Evolutionary conservation across 192 early-diverging fungal genomes (phyloP), one percentile per base, ranked within the genome.

Genomic region (Piromyces finnis): DNA sequence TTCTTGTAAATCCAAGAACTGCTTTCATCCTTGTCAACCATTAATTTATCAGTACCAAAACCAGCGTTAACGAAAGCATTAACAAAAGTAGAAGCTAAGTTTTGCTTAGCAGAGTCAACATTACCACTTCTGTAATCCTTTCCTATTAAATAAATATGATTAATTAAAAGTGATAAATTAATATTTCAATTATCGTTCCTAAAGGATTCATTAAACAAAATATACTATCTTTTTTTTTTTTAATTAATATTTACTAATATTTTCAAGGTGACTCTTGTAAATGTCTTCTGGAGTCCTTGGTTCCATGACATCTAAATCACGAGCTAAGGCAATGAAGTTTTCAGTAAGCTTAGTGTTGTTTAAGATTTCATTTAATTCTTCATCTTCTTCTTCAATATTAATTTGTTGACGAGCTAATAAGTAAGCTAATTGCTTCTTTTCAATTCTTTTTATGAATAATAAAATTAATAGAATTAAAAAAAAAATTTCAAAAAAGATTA

Each of bases 41-140:
- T 93, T 29, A 99, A 90, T 86, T 96, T 98, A 82, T 99, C 98
- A 11, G 88, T 92, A 39, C 95, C 93, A 85, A 98, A 99, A 17
- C 96, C 98, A 41, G 94, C 95, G 84, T 99, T 99, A 51, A 99
- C 94, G 88, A 98, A 99, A 0, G 98, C 97, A 83, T 98, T 99
- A 37, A 99, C 98, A 91, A 98, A 97, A 3, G 97, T 96, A 30
- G 95, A 95, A 5, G 98, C 94, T 78, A 99, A 86, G 84, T 99
- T 98, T 82, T 97, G 95, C 39, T 94, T 91, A 30, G 96, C 96
- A 82, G 95, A 97, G 83, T 98, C 96, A 30, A 98, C 92, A 77
- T 88, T 91, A 29, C 86, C 85, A 18, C 86, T 86, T n/a, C 86
- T 85, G 78, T 85, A 87, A 78, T 89, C 89, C 36, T 88, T 83